Evolutionary conservation across 1,284 basidiomycete genomes (phyloP), one percentile per base, ranked within the genome.

Genomic region (Pterula multifida): DNA sequence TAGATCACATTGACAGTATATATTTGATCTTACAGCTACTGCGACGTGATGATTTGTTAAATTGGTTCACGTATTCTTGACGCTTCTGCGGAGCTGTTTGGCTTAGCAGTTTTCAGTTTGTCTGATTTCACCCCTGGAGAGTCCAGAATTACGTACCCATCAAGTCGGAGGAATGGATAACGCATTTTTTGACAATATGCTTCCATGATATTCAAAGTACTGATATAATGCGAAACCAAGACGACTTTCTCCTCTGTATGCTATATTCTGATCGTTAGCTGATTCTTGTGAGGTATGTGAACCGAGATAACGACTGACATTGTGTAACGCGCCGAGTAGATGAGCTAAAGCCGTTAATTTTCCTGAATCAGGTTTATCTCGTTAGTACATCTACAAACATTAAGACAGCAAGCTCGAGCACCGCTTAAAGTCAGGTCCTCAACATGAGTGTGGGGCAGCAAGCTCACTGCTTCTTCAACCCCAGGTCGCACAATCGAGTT

Each of bases 201-300:
- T 68, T 98, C 90, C 35, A 99, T 71, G 53, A 98, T 79, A 61
- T 98, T 89, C 50, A 99, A 78, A 1, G 95, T 96, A 2, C 86
- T 83, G 0, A 90, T 92, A 60, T 85, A 93, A 60, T 92, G 90
- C 19, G 90, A 93, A 22, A 94, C 90, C 45, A 97, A 67, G 35
- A 96, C 85, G 56, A 91, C 87, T 75, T 97, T 97, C 65, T 99
- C 96, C 32, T 88, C 81, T 0, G 90, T 94, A 36, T 73, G 69
- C 72, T 82, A 57, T n/a, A 9, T 17, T 17, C n/a, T n/a, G 9
- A 35, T 11, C 32, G 32, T 35, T 35, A 35, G 32, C 32, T 35
- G 11, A 9, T 9, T 35, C 32, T 9, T 35, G n/a, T 9, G 32
- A n/a, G 32, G 32, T 35, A 35, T 35, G 11, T 35, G n/a, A 11